phyloP scores from a whole-genome alignment of 1,139 yeast species.

The Kodamaea plutei region DNA sequence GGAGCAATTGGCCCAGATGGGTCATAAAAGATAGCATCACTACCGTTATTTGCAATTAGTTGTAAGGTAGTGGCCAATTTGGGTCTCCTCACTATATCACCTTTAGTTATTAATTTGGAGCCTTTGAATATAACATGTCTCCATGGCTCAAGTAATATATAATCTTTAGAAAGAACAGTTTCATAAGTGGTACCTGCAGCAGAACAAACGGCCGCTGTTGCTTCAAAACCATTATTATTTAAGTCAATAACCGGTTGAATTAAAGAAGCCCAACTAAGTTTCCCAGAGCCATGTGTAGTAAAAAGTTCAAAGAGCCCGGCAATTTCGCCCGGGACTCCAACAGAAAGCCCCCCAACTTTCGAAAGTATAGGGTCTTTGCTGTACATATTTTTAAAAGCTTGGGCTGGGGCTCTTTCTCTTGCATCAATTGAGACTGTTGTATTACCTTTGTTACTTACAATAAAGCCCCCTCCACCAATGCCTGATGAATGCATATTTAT shows the following conservation, averaged over 20 bases:
- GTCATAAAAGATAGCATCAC: constrained; percentile 75
- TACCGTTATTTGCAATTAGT: constrained; percentile 68
- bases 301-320: constrained; percentile 69
- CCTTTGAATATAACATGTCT: constrained; percentile 32
- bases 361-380: constrained; percentile 41
- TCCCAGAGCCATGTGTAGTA: constrained; percentile 63
- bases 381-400: constrained; percentile 65
- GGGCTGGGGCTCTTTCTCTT: constrained; percentile 78
- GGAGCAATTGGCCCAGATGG: constrained; percentile 72
- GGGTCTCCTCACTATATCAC: constrained; percentile 60
- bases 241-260: constrained; percentile 71
- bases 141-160: constrained; percentile 44
- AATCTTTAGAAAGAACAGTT: constrained; percentile 26
- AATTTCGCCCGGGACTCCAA: constrained; percentile 86
- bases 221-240: constrained; percentile 64
- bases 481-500: constrained; percentile 83
- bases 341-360: constrained; percentile 77
- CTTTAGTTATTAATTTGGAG: constrained; percentile 38
- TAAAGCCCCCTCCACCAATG: constrained; percentile 88
- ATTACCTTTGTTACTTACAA: constrained; percentile 46
- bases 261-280: constrained; percentile 66
- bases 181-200: constrained; percentile 21
- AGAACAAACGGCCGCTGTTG: constrained; percentile 44
- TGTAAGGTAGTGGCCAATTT: constrained; percentile 63
- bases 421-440: constrained; percentile 71